Base-by-base conservation (phyloP, 257 asterid genomes). In the Haberlea rhodopensis region DNA sequence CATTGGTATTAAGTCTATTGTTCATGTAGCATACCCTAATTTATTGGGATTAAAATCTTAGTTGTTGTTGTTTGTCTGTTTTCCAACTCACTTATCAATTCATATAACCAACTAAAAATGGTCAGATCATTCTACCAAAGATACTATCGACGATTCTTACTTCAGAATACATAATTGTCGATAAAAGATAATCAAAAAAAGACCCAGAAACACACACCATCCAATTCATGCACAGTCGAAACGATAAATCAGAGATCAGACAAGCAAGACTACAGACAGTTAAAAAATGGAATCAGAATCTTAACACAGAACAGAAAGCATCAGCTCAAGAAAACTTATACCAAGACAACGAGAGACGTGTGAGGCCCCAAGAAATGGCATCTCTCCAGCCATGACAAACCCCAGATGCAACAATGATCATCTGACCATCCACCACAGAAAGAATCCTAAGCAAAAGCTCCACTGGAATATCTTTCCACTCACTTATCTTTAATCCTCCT, bases 301-400 rank as follows among this genome's bases (percentile, higher is more conserved):
- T n/a, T 16, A 15, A 54, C 18, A 27, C 2, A 46, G 4, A 13
- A 18, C 28, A 58, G 24, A 34, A 31, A 6, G 53, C 10, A 26
- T 49, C 8, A 8, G 19, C 8, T 62, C 5, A 25, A 0, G 4
- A 22, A 43, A 11, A 40, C 23, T 21, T 18, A 76, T 89, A 92
- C 99, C 99, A 89, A 67, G 91, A 87, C 52, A 92, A 85, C 68
- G 91, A 89, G 56, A 92, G 95, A 63, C 52, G 87, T 8, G 87
- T 77, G 16, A 80, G 88, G 19, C 95, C 99, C 88, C 91, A 92
- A 67, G 84, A 86, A 72, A 92, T 62, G 8, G 97, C 90, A 67
- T 92, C 99, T 74, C 95, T 89, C 99, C 99, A 92, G 32, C 95
- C 99, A 79, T 77, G 84, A 28, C 99, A 92, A 60, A 92, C 97